Percentiles rank a stretch among this genome's conserved stretches.
Evolutionary conservation across 257 asterid species (phyloP).

Genomic region (Buddleja alternifolia): DNA sequence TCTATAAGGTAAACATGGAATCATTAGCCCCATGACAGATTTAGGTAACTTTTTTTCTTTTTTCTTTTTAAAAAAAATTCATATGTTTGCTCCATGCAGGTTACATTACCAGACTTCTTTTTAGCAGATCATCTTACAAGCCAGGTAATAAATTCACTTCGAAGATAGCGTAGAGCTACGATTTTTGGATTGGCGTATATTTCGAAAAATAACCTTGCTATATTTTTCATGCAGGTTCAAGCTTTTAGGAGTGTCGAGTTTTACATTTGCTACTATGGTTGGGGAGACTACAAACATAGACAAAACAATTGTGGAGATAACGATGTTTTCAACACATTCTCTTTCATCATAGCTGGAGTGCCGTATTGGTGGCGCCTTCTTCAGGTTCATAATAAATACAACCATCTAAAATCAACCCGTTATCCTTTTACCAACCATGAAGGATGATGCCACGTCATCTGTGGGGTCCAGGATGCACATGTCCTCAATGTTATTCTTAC

Average conservation of each 20-base stretch:
- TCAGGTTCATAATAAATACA: slow-evolving; percentile 40
- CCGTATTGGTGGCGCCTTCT: slow-evolving; percentile 57
- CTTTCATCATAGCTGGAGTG: slow-evolving; percentile 47
- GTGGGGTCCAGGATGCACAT: too few species aligned
- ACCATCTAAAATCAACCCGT: not conserved
- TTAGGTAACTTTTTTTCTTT: not conserved
- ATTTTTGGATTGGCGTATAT: not conserved
- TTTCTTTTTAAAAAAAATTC: not conserved
- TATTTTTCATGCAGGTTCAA: slow-evolving; percentile 43
- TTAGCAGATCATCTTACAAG: slow-evolving; percentile 66
- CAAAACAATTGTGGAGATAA: slow-evolving; percentile 40
- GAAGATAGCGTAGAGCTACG: not conserved
- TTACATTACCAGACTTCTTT: slow-evolving; percentile 48
- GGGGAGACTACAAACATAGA: slow-evolving; percentile 61
- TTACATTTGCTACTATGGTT: slow-evolving; percentile 62
- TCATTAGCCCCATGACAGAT: not conserved
- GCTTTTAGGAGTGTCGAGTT: slow-evolving; percentile 62
- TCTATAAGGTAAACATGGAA: slow-evolving; percentile 47
- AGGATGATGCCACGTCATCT: too few species aligned
- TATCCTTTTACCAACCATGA: not conserved
- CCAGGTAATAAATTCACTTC: slow-evolving; percentile 39
- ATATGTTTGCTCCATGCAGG: slow-evolving; percentile 24
- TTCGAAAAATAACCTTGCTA: slow-evolving; percentile 5
- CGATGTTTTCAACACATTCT: slow-evolving; percentile 45
- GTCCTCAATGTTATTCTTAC: too few species aligned